These are phyloP conservation scores for Lactifluus piperatus DNA, from an alignment of 768 basidiomycete species.

Conservation along the genomic window DNA sequence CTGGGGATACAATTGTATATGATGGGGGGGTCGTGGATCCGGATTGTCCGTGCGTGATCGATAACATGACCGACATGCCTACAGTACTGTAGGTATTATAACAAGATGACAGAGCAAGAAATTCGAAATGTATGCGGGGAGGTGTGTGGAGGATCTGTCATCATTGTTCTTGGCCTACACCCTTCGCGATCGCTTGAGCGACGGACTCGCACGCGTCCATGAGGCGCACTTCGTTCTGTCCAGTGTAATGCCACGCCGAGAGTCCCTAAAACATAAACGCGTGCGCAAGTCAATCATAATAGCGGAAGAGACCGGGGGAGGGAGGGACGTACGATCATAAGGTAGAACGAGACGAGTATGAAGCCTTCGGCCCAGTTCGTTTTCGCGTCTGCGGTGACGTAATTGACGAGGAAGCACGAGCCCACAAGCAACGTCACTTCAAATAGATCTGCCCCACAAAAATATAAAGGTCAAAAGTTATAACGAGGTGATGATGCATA, in stretches of 20 bases:
- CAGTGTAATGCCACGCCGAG: conserved; percentile 60
- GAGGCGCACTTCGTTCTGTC: conserved; percentile 40
- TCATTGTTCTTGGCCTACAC: not conserved
- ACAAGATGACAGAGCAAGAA: no score
- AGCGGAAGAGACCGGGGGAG: no score
- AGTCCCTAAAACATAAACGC: conserved; percentile 37
- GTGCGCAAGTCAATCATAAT: not conserved
- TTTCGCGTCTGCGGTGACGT: conserved; percentile 68
- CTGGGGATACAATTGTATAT: no score
- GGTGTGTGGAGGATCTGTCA: not conserved
- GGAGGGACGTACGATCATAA: conserved; percentile 45
- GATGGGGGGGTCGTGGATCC: no score
- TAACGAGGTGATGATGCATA: no score
- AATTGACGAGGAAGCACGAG: conserved; percentile 70
- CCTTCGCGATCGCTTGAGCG: conserved; percentile 26
- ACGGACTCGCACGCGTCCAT: conserved; percentile 38
- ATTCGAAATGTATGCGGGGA: no score
- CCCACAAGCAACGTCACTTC: conserved; percentile 58
- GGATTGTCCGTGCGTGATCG: no score
- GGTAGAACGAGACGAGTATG: conserved; percentile 57
- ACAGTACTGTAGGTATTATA: no score
- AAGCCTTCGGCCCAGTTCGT: conserved; percentile 74
- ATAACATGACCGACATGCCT: no score
- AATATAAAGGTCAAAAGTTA: no score
- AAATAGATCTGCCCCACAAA: conserved; percentile 51